These are phyloP conservation scores for Lactarius indigo DNA, from an alignment of 768 basidiomycete species.

Conservation along the genomic window DNA sequence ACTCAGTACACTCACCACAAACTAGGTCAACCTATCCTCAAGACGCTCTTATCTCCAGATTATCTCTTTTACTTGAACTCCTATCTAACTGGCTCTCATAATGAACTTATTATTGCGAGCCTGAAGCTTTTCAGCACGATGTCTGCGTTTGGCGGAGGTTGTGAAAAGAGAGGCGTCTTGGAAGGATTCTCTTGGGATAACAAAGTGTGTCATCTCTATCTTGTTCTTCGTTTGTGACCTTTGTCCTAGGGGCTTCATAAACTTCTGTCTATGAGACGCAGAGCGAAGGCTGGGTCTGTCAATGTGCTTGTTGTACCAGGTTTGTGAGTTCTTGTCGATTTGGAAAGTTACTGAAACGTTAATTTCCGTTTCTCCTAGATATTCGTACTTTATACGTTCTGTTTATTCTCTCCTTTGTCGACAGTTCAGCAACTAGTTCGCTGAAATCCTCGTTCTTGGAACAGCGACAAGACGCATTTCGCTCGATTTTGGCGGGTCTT, in stretches of 20 bases:
- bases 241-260: constrained; percentile 55
- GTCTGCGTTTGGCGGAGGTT: constrained; percentile 61
- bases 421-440: constrained; percentile 41
- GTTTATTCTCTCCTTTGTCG: constrained; percentile 71
- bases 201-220: constrained; percentile 45
- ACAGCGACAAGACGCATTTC: constrained; percentile 61
- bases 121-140: constrained; percentile 62
- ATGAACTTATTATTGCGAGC: constrained; percentile 62
- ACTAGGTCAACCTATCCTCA: constrained; percentile 59
- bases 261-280: constrained; percentile 68
- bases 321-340: constrained; percentile 30
- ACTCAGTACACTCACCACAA: constrained; percentile 66
- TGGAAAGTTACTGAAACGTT: constrained; percentile 2
- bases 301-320: constrained; percentile 56
- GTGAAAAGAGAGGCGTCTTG: constrained; percentile 56
- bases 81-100: constrained; percentile 58
- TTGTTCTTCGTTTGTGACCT: constrained; percentile 1
- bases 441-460: constrained; percentile 67
- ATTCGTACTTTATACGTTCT: constrained; percentile 74
- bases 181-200: constrained; percentile 78
- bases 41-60: constrained; percentile 51
- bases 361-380: constrained; percentile 42
- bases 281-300: constrained; percentile 39
- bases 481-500: constrained; percentile 71
- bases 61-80: constrained; percentile 57